Conservation (phyloP, 495 filamentous ascomycete species). For the Penicillium turbatum region DNA sequence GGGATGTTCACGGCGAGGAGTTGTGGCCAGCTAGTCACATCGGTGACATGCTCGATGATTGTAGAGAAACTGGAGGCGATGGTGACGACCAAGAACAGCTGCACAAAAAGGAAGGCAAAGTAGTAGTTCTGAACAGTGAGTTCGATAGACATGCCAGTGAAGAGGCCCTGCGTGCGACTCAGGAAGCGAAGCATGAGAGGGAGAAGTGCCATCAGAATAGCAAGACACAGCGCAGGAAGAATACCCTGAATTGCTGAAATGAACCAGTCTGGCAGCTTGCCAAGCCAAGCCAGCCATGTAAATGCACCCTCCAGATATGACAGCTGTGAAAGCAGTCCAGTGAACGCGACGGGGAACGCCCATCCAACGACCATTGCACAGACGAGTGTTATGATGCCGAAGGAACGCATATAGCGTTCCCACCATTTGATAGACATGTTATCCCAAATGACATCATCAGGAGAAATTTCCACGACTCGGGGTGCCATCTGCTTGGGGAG, state of each 20-base stretch:
- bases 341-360: conserved; percentile 88
- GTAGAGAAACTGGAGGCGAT: conserved; percentile 75
- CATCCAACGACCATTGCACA: conserved; percentile 78
- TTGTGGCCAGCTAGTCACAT: conserved; percentile 58
- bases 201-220: conserved; percentile 73
- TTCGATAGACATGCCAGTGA: conserved; percentile 77
- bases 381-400: conserved; percentile 61
- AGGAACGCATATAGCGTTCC: conserved; percentile 75
- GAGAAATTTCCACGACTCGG: conserved; percentile 86
- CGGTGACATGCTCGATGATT: conserved; percentile 56
- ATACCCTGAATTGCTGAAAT: conserved; percentile 80
- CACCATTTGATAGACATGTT: conserved; percentile 98
- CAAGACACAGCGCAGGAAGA: conserved; percentile 72
- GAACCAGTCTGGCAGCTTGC: conserved; percentile 55
- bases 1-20: conserved; percentile 81
- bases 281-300: conserved; percentile 67
- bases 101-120: conserved; percentile 91
- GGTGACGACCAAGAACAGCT: conserved; percentile 90
- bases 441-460: conserved; percentile 92
- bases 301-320: conserved; percentile 60
- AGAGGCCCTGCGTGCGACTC: conserved; percentile 68
- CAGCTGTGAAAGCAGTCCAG: conserved; percentile 74
- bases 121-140: conserved; percentile 87
- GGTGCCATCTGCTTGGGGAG: conserved; percentile 92
- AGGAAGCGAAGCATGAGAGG: conserved; percentile 75